A percentile compares a stretch with the other conserved stretches of the same genome.
phyloP scores from a whole-genome alignment of 2,329 filamentous ascomycete genomes.

The Furcasterigmium furcatum region DNA sequence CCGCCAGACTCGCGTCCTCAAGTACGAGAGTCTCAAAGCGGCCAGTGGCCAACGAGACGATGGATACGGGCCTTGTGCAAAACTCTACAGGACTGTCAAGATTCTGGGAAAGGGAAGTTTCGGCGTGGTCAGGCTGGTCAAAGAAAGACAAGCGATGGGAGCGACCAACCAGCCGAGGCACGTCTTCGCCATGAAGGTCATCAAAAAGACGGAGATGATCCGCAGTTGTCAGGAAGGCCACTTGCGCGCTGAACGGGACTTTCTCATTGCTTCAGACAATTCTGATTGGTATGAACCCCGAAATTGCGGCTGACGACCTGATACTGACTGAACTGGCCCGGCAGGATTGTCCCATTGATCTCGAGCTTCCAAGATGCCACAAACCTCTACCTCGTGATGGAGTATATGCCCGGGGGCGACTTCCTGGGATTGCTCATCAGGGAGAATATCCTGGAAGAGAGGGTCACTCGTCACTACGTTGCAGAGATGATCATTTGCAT shows the following conservation, averaged over 20 bases:
- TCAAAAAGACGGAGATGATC: conserved; percentile 90
- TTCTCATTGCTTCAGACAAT: conserved; percentile 84
- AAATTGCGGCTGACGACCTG: no score
- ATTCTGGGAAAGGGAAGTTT: conserved; percentile 92
- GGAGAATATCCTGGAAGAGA: conserved; percentile 78
- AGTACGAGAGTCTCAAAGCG: conserved; percentile 6
- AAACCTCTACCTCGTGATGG: conserved; percentile 92
- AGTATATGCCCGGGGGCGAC: conserved; percentile 96
- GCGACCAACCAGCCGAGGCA: conserved; percentile 4
- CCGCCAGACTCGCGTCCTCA: conserved; percentile 45
- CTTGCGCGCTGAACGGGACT: conserved; percentile 85
- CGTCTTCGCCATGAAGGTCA: conserved; percentile 90
- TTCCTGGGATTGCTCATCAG: conserved; percentile 85
- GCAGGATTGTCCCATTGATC: conserved; percentile 79
- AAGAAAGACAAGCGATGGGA: conserved; percentile 47
- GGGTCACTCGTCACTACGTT: conserved; percentile 79
- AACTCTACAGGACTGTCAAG: conserved; percentile 77
- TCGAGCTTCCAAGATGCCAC: conserved; percentile 84
- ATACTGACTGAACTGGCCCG: no score
- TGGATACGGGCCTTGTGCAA: conserved; percentile 13
- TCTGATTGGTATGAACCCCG: conserved; percentile 62
- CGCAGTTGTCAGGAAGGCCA: conserved; percentile 90
- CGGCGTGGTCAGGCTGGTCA: conserved; percentile 83
- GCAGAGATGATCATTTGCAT: conserved; percentile 96
- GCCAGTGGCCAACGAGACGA: background rate